phyloP scores from a whole-genome alignment of 371 early-diverging fungal species.

The Syncephalastrum sp. region DNA sequence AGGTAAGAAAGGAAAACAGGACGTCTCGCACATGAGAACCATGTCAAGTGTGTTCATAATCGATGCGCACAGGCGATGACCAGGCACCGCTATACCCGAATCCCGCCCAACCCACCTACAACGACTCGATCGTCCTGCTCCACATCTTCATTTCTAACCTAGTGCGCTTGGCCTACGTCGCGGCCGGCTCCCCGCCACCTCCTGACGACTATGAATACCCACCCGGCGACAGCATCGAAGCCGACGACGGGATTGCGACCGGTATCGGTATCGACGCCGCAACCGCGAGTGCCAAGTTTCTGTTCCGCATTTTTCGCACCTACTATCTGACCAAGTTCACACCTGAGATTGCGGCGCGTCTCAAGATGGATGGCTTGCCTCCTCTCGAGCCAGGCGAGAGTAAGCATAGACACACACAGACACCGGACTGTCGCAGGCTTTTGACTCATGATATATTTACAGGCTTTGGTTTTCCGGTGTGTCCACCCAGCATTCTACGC shows the following conservation, averaged over 20 bases:
- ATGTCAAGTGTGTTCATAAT: not conserved
- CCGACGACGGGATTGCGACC: slow-evolving; percentile 63
- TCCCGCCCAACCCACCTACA: slow-evolving; percentile 53
- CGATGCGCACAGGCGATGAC: slow-evolving; percentile 39
- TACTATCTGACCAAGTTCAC: slow-evolving; percentile 72
- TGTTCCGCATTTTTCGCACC: slow-evolving; percentile 67
- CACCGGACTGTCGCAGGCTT: too few species aligned
- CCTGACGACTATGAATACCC: slow-evolving; percentile 56
- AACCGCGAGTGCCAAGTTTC: slow-evolving; percentile 63
- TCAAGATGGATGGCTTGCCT: slow-evolving; percentile 37
- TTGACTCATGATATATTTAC: not conserved
- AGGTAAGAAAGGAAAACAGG: not conserved
- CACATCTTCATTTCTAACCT: slow-evolving; percentile 59
- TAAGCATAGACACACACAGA: not conserved
- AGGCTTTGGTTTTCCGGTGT: slow-evolving; percentile 62
- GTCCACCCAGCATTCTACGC: slow-evolving; percentile 74
- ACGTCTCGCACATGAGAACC: too few species aligned
- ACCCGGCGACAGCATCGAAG: slow-evolving; percentile 50
- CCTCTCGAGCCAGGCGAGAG: slow-evolving; percentile 14
- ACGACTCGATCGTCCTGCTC: slow-evolving; percentile 57
- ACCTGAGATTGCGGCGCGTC: slow-evolving; percentile 54
- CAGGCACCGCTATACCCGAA: slow-evolving; percentile 57
- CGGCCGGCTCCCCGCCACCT: slow-evolving; percentile 65
- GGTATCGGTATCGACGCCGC: slow-evolving; percentile 72
- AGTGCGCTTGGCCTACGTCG: slow-evolving; percentile 66